Conservation (phyloP, 1,139 yeast species). For the Arxiozyma slooffiae region DNA sequence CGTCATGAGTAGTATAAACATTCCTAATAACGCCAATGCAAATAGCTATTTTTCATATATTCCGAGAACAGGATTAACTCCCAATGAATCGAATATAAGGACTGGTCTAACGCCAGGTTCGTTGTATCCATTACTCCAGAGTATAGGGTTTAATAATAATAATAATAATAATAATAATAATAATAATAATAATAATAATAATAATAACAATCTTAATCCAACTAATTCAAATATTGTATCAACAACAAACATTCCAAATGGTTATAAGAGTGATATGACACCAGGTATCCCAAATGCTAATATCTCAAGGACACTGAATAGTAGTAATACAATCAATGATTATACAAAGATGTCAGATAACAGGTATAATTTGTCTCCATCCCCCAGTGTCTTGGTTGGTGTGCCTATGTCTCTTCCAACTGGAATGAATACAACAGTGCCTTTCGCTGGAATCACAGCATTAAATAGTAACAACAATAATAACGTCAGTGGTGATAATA, state of each 20-base stretch:
- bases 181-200: neutral
- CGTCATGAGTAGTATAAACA: neutral
- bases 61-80: conserved; percentile 54
- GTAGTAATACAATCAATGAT: conserved; percentile 8
- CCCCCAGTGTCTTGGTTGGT: neutral
- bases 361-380: neutral
- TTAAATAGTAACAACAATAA: neutral
- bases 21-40: neutral
- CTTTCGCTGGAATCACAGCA: neutral
- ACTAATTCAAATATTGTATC: neutral
- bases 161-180: neutral
- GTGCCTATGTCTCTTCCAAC: neutral
- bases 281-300: neutral
- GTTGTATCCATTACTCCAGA: conserved; percentile 24
- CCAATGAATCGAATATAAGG: conserved; percentile 57
- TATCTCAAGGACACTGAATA: neutral
- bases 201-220: neutral
- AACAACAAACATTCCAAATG: neutral
- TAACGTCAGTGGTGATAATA: neutral
- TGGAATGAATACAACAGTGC: neutral
- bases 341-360: conserved; percentile 1
- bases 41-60: conserved; percentile 9
- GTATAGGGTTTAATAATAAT: conserved; percentile 20
- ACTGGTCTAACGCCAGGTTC: conserved; percentile 53
- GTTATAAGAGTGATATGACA: neutral